Conservation (phyloP, 768 basidiomycete species). For the Hydnomerulius pinastri region DNA sequence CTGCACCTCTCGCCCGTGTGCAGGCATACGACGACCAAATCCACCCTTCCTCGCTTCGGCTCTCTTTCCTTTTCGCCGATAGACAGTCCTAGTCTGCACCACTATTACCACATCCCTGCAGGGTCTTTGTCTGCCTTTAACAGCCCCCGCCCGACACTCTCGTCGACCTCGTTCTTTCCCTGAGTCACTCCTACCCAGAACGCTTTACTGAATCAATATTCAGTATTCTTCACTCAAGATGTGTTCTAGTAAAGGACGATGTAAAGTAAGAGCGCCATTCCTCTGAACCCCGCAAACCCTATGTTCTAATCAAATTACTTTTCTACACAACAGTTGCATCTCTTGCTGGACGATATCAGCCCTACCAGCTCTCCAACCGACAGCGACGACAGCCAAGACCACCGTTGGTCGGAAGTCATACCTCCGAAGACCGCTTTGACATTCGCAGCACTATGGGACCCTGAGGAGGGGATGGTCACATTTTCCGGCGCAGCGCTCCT, state of each 20-base stretch:
- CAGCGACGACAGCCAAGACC: conserved; percentile 14
- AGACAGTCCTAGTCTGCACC: background rate
- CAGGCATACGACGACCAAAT: conserved; percentile 25
- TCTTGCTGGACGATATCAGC: conserved; percentile 23
- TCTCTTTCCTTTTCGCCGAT: background rate
- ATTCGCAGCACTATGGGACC: conserved; percentile 63
- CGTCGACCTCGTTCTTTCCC: background rate
- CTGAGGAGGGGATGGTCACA: conserved; percentile 55
- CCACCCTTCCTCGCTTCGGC: conserved; percentile 1
- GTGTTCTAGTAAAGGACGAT: conserved; percentile 19
- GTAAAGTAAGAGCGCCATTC: conserved; percentile 17
- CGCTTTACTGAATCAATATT: background rate
- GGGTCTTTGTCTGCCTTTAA: background rate
- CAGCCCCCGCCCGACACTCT: background rate
- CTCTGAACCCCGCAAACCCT: background rate
- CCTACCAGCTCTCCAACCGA: conserved; percentile 2
- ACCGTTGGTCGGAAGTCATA: conserved; percentile 58
- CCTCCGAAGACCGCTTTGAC: conserved; percentile 57
- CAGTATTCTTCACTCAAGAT: conserved; percentile 5
- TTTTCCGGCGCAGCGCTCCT: conserved; percentile 55
- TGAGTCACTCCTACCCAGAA: background rate
- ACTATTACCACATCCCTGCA: background rate
- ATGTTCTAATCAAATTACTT: background rate
- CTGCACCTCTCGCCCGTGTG: conserved; percentile 20
- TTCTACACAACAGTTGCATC: conserved; percentile 16